Conservation (phyloP, 179 eudicot genomes). For the Carnegiea gigantea region DNA sequence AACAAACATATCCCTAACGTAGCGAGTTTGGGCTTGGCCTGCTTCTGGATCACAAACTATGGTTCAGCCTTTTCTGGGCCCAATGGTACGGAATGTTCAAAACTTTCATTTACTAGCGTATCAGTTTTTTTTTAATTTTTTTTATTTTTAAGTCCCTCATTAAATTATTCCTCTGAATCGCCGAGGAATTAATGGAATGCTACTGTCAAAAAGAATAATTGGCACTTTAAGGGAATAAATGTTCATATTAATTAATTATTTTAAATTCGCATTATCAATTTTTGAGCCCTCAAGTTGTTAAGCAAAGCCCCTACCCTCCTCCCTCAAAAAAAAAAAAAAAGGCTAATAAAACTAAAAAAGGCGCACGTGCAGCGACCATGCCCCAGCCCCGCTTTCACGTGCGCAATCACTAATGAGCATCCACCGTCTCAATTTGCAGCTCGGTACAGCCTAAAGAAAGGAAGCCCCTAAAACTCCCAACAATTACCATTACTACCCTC, state of each 20-base stretch:
- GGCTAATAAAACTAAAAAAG: not conserved
- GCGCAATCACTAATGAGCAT: not conserved
- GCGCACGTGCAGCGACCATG: not conserved
- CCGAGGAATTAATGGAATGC: not conserved
- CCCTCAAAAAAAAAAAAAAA: not conserved
- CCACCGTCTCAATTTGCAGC: conserved; percentile 2
- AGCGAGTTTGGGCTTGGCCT: no score
- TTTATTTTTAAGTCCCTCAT: not conserved
- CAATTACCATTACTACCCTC: not conserved
- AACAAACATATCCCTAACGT: no score
- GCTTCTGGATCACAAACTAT: no score
- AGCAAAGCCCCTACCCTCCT: not conserved
- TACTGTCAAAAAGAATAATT: not conserved
- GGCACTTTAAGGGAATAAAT: not conserved
- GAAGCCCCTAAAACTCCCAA: not conserved
- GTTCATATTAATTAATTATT: not conserved
- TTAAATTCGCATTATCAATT: not conserved
- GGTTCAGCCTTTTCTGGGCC: no score
- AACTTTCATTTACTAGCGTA: no score
- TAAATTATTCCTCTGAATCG: not conserved
- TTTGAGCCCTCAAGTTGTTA: not conserved
- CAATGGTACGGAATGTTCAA: no score
- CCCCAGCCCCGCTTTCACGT: not conserved
- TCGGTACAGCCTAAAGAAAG: not conserved
- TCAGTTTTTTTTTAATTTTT: no score